These are phyloP conservation scores for Ascobolus immersus DNA, from an alignment of 495 filamentous ascomycete species.

Conservation along the genomic window DNA sequence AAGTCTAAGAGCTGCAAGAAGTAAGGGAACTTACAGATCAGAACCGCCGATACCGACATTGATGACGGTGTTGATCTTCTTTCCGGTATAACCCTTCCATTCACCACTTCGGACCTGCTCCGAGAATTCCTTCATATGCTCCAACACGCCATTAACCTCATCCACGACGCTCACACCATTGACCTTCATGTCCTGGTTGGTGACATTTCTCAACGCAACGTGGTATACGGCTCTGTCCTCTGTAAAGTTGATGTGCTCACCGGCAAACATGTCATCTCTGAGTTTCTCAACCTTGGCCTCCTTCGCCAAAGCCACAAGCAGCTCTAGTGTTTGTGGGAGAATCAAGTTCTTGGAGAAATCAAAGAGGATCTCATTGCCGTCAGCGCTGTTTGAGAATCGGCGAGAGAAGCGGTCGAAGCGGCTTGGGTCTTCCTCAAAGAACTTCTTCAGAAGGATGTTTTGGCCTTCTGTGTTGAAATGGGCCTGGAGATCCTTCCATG, in stretches of 20 bases:
- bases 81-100: constrained; percentile 97
- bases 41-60: constrained; percentile 97
- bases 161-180: constrained; percentile 90
- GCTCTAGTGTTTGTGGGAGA: constrained; percentile 67
- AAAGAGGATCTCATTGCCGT: constrained; percentile 60
- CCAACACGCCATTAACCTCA: constrained; percentile 68
- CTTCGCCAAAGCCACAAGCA: constrained; percentile 69
- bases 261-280: constrained; percentile 86
- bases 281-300: constrained; percentile 78
- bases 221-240: constrained; percentile 93
- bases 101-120: constrained; percentile 80
- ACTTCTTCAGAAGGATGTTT: constrained; percentile 74
- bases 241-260: constrained; percentile 97
- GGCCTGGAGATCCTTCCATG: constrained; percentile 70
- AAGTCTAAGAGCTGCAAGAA: too few relatives aligned
- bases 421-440: constrained; percentile 64
- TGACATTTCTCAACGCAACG: constrained; percentile 68
- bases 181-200: constrained; percentile 67
- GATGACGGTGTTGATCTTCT: constrained; percentile 85
- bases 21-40: constrained; percentile 46
- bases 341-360: constrained; percentile 99
- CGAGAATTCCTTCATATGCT: constrained; percentile 94
- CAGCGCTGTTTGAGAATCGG: constrained; percentile 53
- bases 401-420: constrained; percentile 80
- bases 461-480: constrained; percentile 66